Evolutionary conservation across 441 rosid species (phyloP), one percentile per base, ranked within the genome.

Genomic region (Mallotus japonicus): DNA sequence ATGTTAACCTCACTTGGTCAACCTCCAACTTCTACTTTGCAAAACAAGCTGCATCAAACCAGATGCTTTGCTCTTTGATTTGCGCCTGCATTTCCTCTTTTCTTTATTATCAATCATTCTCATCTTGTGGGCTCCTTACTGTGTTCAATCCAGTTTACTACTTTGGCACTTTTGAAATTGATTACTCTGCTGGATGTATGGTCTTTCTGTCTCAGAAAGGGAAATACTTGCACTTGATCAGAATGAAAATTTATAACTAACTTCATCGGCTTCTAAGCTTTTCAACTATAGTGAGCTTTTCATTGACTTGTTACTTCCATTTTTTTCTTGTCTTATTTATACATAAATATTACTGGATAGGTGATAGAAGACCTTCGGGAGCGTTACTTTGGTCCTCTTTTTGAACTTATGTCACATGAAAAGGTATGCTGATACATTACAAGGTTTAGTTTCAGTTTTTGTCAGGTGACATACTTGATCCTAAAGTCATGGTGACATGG

Each of bases 301-400:
- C 22, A 28, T 15, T 66, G 61, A 7, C 15, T 13, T 67, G 70
- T 46, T 34, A 32, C 14, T 46, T 49, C 9, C 16, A 11, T 20
- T 65, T 67, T 67, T 69, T 56, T 10, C 37, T 20, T n/a, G 22
- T 14, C 56, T 70, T 71, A 65, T 65, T 73, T 57, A 22, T 42
- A 22, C 71, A 47, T 54, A 32, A 75, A 61, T 75, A 40, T 69
- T 76, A 24, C 49, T 76, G 59, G 37, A 20, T 85, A 94, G 96
- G 89, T 85, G 78, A 80, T 92, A 56, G 91, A 87, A 80, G 88
- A 87, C 87, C 92, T 95, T 68, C 88, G 91, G 55, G 96, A 95
- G 81, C 95, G 97, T 77, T 92, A 87, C 67, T 95, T 95, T 72
- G 99, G 99, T 68, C 97, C 97, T 76, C 70, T 83, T 6, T 91